Conservation (phyloP, 768 basidiomycete species). For the Astraeus odoratus region DNA sequence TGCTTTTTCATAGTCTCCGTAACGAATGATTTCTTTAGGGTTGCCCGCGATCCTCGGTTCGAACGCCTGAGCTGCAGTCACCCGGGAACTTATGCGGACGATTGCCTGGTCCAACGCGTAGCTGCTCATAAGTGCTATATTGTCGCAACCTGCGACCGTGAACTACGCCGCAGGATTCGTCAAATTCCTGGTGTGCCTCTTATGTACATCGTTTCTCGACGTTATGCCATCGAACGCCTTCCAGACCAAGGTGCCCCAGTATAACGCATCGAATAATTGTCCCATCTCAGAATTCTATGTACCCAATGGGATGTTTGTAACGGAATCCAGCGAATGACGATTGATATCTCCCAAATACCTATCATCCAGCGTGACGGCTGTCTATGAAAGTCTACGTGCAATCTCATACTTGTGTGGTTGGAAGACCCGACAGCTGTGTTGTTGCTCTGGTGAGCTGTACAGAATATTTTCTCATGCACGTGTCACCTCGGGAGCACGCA, state of each 20-base stretch:
- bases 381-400: too few species aligned
- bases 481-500: too few species aligned
- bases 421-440: too few species aligned
- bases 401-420: too few species aligned
- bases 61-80: conserved; percentile 92
- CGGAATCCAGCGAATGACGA: too few species aligned
- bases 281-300: too few species aligned
- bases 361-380: too few species aligned
- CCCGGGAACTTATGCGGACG: conserved; percentile 96
- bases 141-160: conserved; percentile 96
- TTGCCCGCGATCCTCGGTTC: conserved; percentile 95
- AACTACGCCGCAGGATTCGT: conserved; percentile 84
- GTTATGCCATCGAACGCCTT: conserved; percentile 91
- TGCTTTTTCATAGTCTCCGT: not conserved
- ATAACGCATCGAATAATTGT: too few species aligned
- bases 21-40: conserved; percentile 41
- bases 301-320: too few species aligned
- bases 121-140: conserved; percentile 94
- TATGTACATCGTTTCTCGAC: conserved; percentile 92
- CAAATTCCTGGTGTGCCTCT: conserved; percentile 90
- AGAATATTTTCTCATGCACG: too few species aligned
- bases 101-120: conserved; percentile 95
- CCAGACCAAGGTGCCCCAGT: conserved; percentile 90
- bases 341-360: too few species aligned
- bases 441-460: too few species aligned